These are phyloP conservation scores for Phaeotremella skinneri DNA, from an alignment of 768 basidiomycete species.

Conservation along the genomic window DNA sequence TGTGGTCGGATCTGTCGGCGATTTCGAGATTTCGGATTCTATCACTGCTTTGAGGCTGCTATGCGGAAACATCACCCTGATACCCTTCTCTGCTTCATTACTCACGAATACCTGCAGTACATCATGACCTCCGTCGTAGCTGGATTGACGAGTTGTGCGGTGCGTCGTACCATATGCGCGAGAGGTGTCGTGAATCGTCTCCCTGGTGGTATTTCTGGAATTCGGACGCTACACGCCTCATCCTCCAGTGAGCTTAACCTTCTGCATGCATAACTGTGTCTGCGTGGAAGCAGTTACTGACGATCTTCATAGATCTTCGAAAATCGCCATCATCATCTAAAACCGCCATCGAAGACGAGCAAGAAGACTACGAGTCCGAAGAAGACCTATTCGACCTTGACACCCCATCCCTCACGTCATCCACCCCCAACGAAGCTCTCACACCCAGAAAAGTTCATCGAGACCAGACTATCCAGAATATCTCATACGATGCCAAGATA, in stretches of 20 bases:
- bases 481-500: background rate
- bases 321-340: background rate
- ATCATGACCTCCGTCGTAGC: background rate
- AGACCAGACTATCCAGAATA: conserved; percentile 5
- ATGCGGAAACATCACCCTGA: no score
- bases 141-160: background rate
- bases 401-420: background rate
- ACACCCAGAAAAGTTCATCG: conserved; percentile 11
- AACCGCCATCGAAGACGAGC: background rate
- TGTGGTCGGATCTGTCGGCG: no score
- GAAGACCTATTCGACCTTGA: conserved; percentile 17
- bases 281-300: no score
- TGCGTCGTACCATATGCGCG: no score
- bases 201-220: background rate
- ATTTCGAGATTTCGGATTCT: no score
- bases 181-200: no score
- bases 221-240: background rate
- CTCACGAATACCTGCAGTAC: no score
- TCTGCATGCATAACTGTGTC: background rate
- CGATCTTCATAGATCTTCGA: background rate
- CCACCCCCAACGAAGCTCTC: background rate
- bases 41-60: no score
- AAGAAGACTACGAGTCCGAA: conserved; percentile 5
- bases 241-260: background rate
- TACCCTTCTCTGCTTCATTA: no score